Conservation (phyloP, 2,329 filamentous ascomycete genomes). For the Curvularia hawaiiensis region DNA sequence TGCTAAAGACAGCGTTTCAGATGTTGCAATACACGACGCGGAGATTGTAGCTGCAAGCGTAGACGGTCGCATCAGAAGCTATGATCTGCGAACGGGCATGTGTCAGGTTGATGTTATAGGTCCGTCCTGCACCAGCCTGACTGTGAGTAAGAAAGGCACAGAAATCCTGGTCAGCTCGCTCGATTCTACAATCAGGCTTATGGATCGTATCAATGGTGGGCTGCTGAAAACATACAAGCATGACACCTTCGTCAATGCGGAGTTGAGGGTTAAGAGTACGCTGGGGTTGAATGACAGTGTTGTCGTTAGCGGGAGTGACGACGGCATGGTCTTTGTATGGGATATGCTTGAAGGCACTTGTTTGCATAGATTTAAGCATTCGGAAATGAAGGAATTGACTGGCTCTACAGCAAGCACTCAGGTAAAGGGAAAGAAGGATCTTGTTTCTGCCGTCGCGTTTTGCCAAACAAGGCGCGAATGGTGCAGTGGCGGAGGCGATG, state of each 20-base stretch:
- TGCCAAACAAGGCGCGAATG: conserved; percentile 54
- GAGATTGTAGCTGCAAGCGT: conserved; percentile 77
- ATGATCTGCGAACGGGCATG: conserved; percentile 81
- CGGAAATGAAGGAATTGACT: conserved; percentile 36
- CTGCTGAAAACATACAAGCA: conserved; percentile 74
- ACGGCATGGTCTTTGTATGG: conserved; percentile 78
- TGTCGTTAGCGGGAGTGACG: conserved; percentile 81
- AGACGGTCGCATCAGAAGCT: conserved; percentile 79
- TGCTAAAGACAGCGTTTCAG: conserved; percentile 70
- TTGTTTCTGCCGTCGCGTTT: conserved; percentile 56
- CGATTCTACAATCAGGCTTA: conserved; percentile 76
- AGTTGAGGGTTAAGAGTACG: conserved; percentile 74
- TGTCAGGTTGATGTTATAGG: conserved; percentile 49
- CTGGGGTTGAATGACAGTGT: conserved; percentile 78
- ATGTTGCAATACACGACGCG: conserved; percentile 49
- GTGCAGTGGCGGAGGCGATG: conserved; percentile 57
- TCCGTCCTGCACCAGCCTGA: conserved; percentile 74
- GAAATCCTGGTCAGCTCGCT: conserved; percentile 75
- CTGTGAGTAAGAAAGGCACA: conserved; percentile 72
- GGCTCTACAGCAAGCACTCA: conserved; percentile 41
- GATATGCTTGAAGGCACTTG: conserved; percentile 77
- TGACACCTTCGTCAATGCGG: conserved; percentile 64
- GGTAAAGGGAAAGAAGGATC: conserved; percentile 46
- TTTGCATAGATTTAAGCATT: conserved; percentile 63
- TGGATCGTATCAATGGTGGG: conserved; percentile 77